Percentiles rank a stretch among this genome's conserved stretches.
Conservation (phyloP, 495 filamentous ascomycete genomes). For the Thozetella sp. region DNA sequence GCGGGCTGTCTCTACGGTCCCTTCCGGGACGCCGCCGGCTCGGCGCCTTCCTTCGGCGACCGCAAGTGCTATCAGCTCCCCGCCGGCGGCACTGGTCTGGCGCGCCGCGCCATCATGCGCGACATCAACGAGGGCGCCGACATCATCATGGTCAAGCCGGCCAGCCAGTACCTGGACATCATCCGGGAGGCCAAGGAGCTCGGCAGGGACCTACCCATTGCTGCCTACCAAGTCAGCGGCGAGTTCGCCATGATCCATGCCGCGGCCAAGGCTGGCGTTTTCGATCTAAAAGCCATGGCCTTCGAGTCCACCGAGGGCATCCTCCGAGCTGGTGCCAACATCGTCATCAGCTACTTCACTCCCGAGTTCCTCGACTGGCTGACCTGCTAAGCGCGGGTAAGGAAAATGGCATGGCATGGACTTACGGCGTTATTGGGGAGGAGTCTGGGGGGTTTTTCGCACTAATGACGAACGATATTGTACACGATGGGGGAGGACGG, state of each 20-base stretch:
- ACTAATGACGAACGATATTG: neutral
- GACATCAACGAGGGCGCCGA: constrained; percentile 94
- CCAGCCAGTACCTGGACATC: constrained; percentile 91
- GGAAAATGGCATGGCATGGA: neutral
- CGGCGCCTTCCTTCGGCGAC: constrained; percentile 89
- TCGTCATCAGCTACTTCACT: constrained; percentile 91
- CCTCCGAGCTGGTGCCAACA: constrained; percentile 86
- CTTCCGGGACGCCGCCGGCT: constrained; percentile 95
- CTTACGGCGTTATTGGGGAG: constrained; percentile 9
- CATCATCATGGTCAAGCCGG: constrained; percentile 99
- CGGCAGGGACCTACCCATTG: constrained; percentile 84
- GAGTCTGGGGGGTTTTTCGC: no score
- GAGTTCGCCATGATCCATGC: constrained; percentile 99
- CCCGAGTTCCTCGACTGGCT: constrained; percentile 93
- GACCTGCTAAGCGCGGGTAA: constrained; percentile 24
- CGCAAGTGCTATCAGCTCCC: constrained; percentile 96
- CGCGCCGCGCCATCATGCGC: constrained; percentile 84
- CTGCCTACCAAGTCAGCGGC: constrained; percentile 95
- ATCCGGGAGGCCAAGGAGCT: constrained; percentile 95
- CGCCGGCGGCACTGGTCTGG: constrained; percentile 88
- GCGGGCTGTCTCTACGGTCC: constrained; percentile 95
- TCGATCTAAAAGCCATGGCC: constrained; percentile 93
- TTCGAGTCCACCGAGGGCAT: constrained; percentile 94
- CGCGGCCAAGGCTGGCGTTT: constrained; percentile 94
- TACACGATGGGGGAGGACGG: no score